These are phyloP conservation scores for Lasiosphaeris hirsuta DNA, from an alignment of 495 filamentous ascomycete genomes.

Conservation along the genomic window DNA sequence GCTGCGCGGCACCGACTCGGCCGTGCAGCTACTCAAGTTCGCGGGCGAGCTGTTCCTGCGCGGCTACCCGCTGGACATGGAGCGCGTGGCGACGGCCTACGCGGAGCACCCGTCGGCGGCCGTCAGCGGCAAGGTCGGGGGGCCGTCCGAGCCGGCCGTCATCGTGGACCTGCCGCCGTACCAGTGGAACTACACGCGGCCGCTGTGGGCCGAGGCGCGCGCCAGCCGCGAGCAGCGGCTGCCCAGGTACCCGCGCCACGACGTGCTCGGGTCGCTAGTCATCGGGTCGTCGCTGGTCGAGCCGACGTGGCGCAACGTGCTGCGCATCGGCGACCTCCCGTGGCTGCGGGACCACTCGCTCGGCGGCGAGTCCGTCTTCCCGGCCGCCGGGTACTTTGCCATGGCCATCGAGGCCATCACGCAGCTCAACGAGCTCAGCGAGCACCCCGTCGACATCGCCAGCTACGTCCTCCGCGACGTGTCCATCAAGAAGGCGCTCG, in stretches of 20 bases:
- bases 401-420: slow-evolving; percentile 21
- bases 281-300: slow-evolving; percentile 14
- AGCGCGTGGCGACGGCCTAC: slow-evolving; percentile 10
- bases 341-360: slow-evolving; percentile 40
- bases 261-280: slow-evolving; percentile 14
- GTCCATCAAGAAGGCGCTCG: slow-evolving; percentile 39
- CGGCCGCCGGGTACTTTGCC: slow-evolving; percentile 8
- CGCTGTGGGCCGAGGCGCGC: slow-evolving; percentile 12
- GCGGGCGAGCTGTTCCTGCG: slow-evolving; percentile 32
- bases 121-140: background rate
- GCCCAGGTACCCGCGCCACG: slow-evolving; percentile 4
- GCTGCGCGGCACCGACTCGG: slow-evolving; percentile 17
- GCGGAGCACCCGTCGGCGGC: background rate
- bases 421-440: background rate
- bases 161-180: slow-evolving; percentile 36
- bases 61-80: slow-evolving; percentile 29
- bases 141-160: background rate
- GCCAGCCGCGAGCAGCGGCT: slow-evolving; percentile 6
- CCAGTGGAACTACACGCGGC: slow-evolving; percentile 21
- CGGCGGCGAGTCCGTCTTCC: slow-evolving; percentile 22
- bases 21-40: slow-evolving; percentile 20
- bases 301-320: slow-evolving; percentile 40
- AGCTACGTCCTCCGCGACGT: slow-evolving; percentile 35
- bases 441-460: background rate
- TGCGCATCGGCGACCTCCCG: slow-evolving; percentile 34